Percentiles rank a stretch among this genome's conserved stretches.
Conservation (phyloP, 2,329 filamentous ascomycete species). For the Teratosphaeria viscida region DNA sequence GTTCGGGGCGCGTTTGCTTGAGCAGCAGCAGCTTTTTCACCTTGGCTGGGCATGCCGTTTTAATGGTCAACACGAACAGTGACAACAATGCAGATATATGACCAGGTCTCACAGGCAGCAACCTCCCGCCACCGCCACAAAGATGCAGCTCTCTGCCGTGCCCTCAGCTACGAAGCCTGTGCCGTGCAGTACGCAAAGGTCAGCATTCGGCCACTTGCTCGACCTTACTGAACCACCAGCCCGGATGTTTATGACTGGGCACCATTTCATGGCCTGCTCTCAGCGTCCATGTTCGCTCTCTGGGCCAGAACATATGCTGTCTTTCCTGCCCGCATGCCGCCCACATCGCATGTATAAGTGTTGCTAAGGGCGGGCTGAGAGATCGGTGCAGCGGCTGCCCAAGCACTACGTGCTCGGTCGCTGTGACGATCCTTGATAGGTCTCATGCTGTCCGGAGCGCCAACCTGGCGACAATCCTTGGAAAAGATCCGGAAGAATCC, state of each 20-base stretch:
- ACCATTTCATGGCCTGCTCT: not conserved
- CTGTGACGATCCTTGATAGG: not conserved
- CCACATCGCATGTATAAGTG: not conserved
- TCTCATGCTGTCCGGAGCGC: not conserved
- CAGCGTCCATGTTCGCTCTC: not conserved
- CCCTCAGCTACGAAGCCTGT: not conserved
- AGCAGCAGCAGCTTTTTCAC: not conserved
- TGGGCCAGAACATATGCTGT: not conserved
- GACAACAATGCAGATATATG: not conserved
- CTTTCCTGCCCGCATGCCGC: not conserved
- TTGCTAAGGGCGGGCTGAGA: no score
- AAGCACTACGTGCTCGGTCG: no score
- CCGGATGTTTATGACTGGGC: no score
- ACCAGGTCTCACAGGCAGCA: not conserved
- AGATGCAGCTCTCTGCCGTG: not conserved
- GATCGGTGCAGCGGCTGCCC: no score
- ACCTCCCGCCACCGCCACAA: not conserved
- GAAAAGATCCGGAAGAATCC: no score
- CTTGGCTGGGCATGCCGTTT: not conserved
- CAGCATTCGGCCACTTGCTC: not conserved
- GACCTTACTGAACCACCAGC: not conserved
- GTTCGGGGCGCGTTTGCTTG: not conserved
- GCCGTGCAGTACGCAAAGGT: not conserved
- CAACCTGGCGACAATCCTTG: not conserved
- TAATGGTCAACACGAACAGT: not conserved